These are phyloP conservation scores for Hymenoscyphus linearis DNA, from an alignment of 2,329 filamentous ascomycete genomes.

Conservation along the genomic window DNA sequence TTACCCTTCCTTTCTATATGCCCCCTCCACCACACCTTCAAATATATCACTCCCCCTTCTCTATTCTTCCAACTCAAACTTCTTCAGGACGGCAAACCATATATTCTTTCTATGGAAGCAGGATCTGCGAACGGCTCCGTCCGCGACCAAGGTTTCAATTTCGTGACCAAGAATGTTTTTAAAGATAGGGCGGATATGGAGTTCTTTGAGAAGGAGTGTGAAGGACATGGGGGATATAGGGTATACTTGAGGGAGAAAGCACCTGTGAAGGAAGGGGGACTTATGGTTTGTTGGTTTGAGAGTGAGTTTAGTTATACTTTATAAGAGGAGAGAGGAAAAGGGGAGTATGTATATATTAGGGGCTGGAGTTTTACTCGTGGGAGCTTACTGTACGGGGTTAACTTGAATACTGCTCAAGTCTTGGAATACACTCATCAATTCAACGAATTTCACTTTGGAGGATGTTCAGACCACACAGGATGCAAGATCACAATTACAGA, in stretches of 20 bases:
- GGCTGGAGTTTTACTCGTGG: no score
- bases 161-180: conserved; percentile 48
- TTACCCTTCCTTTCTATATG: no score
- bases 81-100: conserved; percentile 49
- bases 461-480: background rate
- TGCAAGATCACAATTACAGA: background rate
- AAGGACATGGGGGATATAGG: conserved; percentile 47
- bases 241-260: conserved; percentile 15
- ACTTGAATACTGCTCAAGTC: no score
- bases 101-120: conserved; percentile 46
- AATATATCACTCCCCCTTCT: background rate
- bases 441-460: no score
- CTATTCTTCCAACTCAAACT: background rate
- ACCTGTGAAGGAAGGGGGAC: conserved; percentile 13
- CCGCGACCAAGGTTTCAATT: conserved; percentile 48
- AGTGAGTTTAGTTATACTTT: conserved; percentile 2
- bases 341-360: background rate
- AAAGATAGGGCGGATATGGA: conserved; percentile 51
- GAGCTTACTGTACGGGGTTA: no score
- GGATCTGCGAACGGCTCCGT: conserved; percentile 43
- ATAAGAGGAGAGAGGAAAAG: background rate
- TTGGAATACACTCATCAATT: no score
- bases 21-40: no score
- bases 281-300: conserved; percentile 21
- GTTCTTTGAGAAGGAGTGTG: conserved; percentile 51